Evolutionary conservation across 306 rosid species (phyloP), one percentile per base, ranked within the genome.

Genomic region (Quillaja saponaria): DNA sequence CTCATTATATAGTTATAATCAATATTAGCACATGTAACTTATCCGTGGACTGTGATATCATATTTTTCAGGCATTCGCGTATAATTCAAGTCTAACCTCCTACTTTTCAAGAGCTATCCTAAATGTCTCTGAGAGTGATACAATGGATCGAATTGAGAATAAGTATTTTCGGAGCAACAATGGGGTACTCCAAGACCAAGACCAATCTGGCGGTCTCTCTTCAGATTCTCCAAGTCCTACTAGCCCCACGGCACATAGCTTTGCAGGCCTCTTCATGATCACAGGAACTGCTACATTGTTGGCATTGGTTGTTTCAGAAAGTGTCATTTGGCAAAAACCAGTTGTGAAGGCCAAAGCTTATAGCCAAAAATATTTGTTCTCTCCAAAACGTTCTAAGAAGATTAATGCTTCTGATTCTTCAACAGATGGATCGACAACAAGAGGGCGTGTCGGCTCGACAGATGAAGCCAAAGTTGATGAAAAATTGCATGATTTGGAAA

Each of bases 61-160:
- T 10, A 5, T n/a, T 1, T 63, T 63, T 58, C 72, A 76, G 80
- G 72, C 61, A 38, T 58, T 75, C n/a, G 54, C 72, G 33, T 9
- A 9, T 0, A 60, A 66, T 49, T 76, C 76, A 0, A 76, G 37
- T 28, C 60, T 69, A 1, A 64, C 65, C 0, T 8, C 68, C 46
- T n/a, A 46, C 60, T 76, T 69, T 52, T 76, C 76, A 25, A 69
- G 80, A 64, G 72, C 68, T 16, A 69, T 76, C 7, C 53, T 76
- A 66, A n/a, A 25, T 0, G 64, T 76, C 68, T 64, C 53, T 2
- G 55, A 76, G 41, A 69, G 68, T 58, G 44, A 58, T 0, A 4
- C 4, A 46, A 69, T 69, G 55, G 31, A 64, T 18, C 16, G 52
- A 3, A 69, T 76, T 5, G 69, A 51, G 55, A 31, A 14, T n/a